Evolutionary conservation across 257 asterid genomes (phyloP).

Genomic region (Rauvolfia tetraphylla): DNA sequence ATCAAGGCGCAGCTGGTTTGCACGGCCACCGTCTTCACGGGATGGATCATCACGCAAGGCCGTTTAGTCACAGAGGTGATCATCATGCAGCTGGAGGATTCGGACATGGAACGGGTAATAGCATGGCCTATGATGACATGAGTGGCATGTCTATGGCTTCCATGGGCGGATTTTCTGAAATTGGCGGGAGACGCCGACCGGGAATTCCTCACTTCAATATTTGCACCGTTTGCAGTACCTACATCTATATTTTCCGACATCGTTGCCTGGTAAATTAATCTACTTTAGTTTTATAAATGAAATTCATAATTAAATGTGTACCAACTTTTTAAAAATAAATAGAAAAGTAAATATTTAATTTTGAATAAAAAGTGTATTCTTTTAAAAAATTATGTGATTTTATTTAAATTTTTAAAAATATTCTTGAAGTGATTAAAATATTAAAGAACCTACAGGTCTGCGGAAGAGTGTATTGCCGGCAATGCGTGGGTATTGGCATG

Average conservation of each 20-base stretch:
- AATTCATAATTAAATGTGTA: no score
- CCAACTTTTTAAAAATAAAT: no score
- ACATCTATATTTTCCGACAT: conserved; percentile 56
- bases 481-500: conserved; percentile 62
- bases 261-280: conserved; percentile 59
- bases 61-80: conserved; percentile 9
- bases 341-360: no score
- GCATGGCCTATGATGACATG: conserved; percentile 44
- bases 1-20: background rate
- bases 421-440: no score
- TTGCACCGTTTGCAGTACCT: conserved; percentile 62
- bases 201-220: conserved; percentile 86
- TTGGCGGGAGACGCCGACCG: conserved; percentile 47
- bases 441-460: conserved; percentile 10
- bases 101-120: conserved; percentile 24
- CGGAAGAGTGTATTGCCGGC: conserved; percentile 64
- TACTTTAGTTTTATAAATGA: no score
- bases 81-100: conserved; percentile 12
- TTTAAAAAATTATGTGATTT: no score
- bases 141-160: conserved; percentile 36
- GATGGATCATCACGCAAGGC: conserved; percentile 21
- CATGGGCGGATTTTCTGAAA: conserved; percentile 10
- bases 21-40: conserved; percentile 5
- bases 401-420: no score
- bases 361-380: no score